Conservation (phyloP, 2,329 filamentous ascomycete genomes). For the Phialophora chinensis region DNA sequence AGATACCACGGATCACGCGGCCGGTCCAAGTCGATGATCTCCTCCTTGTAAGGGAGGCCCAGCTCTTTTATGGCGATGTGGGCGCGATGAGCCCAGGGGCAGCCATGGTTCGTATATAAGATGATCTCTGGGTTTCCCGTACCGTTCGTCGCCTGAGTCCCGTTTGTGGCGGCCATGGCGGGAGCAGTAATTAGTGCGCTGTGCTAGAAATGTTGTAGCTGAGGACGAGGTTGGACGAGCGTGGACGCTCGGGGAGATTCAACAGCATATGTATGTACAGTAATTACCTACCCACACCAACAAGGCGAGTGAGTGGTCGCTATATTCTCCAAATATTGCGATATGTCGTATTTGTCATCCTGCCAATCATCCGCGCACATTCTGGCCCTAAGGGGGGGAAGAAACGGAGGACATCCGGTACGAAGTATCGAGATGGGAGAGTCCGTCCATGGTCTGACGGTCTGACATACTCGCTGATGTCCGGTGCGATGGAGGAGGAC, state of each 20-base stretch:
- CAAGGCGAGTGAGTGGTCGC: neutral
- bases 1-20: conserved; percentile 77
- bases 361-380: neutral
- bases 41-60: conserved; percentile 69
- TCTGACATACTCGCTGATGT: too few relatives aligned
- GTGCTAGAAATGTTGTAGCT: neutral
- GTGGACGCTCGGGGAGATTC: neutral
- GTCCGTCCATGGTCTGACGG: too few relatives aligned
- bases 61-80: conserved; percentile 74
- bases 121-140: conserved; percentile 58
- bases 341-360: conserved; percentile 18
- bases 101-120: conserved; percentile 72
- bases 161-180: conserved; percentile 17
- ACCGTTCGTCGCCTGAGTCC: conserved; percentile 4
- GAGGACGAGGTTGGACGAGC: neutral
- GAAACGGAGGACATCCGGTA: too few relatives aligned
- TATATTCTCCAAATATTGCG: conserved; percentile 20
- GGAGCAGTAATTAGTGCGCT: neutral
- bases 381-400: neutral
- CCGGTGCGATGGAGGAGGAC: too few relatives aligned
- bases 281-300: too few relatives aligned
- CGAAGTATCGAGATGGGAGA: too few relatives aligned
- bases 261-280: neutral
- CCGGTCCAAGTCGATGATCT: conserved; percentile 71
- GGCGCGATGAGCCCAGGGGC: conserved; percentile 76